A percentile compares a stretch with the other conserved stretches of the same genome.
Conservation (phyloP, 495 filamentous ascomycete genomes). For the Penicillium ochrochloron region DNA sequence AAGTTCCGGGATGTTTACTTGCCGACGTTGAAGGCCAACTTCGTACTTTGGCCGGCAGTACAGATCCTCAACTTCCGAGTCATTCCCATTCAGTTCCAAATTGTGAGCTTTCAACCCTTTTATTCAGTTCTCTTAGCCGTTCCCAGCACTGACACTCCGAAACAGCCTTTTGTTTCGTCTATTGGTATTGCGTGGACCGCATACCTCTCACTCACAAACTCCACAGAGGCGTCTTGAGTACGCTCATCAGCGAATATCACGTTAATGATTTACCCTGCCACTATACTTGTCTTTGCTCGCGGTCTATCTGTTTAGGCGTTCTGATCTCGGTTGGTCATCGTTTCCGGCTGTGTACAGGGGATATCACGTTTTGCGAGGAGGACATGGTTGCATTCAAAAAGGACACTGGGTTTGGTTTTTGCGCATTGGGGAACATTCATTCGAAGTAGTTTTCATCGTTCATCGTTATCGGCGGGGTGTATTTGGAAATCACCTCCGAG, state of each 20-base stretch:
- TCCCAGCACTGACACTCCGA: conserved; percentile 15
- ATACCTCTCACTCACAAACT: conserved; percentile 93
- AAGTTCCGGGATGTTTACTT: conserved; percentile 95
- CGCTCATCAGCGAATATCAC: conserved; percentile 19
- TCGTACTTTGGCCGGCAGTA: conserved; percentile 91
- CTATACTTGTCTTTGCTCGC: conserved; percentile 19
- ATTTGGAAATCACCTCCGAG: conserved; percentile 4
- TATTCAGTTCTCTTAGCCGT: neutral
- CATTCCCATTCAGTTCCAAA: conserved; percentile 94
- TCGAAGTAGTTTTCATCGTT: conserved; percentile 16
- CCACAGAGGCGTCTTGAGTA: conserved; percentile 67
- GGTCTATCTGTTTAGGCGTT: conserved; percentile 24
- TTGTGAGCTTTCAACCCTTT: conserved; percentile 64
- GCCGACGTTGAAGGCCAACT: conserved; percentile 95
- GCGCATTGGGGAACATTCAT: conserved; percentile 12
- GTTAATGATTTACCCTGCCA: conserved; percentile 22
- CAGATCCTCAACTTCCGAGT: conserved; percentile 97
- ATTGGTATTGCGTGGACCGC: conserved; percentile 99
- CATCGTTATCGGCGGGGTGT: conserved; percentile 2
- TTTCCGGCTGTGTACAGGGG: conserved; percentile 25
- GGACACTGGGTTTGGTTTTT: conserved; percentile 13
- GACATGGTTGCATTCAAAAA: conserved; percentile 31
- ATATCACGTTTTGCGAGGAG: conserved; percentile 13
- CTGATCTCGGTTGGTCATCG: conserved; percentile 8
- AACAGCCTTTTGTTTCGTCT: conserved; percentile 92